Evolutionary conservation across 2,329 filamentous ascomycete genomes (phyloP), one percentile per base, ranked within the genome.

Genomic region (Penicillium verrucosum): DNA sequence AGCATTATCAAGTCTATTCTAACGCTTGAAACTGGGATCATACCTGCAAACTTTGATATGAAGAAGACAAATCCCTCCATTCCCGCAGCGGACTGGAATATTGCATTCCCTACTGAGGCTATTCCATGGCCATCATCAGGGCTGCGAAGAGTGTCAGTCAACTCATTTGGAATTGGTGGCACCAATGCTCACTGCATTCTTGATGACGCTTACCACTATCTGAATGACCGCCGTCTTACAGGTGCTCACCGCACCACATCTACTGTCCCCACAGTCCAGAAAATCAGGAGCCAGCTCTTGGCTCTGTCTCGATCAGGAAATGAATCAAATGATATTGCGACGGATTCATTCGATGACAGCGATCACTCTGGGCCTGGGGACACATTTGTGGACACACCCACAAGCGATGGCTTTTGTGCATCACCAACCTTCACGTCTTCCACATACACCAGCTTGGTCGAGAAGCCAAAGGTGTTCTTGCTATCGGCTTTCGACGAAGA

Each of bases 21-120:
- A 51, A 72, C 76, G 56, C 65, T 81, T 4, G 77, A 80, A 60
- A 73, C 75, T 37, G 76, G 75, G 0, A 71, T 79, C 14, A 73
- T 80, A 25, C 71, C 75, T 9, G 74, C 77, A 3, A 79, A 79
- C 53, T 67, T 67, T 52, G 73, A 77, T 54, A 78, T 79, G 40
- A 65, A 73, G 43, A 69, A 68, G 16, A 63, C 68, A 1, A 80
- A 80, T 36, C 61, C 69, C 0, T 69, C 70, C 14, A 72, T 77
- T 27, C 68, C 68, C 3, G 61, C 70, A 2, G 58, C 65, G 5
- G 68, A 75, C 7, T 76, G 73, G 73, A 70, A 73, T 10, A 59
- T 65, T 27, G 36, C 41, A 5, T 66, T 75, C 21, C 65, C 65
- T 2, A 58, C 57, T 0, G 51, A 62, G 14, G 61, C 57, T n/a